These are phyloP conservation scores for Diaporthe eres DNA, from an alignment of 2,329 filamentous ascomycete genomes.

Conservation along the genomic window DNA sequence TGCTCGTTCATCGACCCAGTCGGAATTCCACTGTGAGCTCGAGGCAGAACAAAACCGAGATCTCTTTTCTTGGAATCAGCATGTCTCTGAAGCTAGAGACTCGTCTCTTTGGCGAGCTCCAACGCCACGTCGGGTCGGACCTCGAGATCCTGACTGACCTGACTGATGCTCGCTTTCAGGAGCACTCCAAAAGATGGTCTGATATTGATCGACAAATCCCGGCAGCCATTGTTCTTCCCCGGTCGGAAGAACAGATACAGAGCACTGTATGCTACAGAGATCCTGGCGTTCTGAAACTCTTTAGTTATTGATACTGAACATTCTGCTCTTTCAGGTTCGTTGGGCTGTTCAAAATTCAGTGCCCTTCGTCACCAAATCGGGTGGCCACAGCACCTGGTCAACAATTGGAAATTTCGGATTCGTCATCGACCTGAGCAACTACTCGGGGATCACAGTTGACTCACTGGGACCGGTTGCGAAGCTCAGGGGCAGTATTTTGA, in stretches of 20 bases:
- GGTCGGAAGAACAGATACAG: conserved; percentile 33
- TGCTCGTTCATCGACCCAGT: neutral
- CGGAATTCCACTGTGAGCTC: neutral
- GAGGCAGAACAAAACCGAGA: no score
- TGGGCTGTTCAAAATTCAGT: conserved; percentile 27
- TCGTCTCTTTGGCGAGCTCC: conserved; percentile 18
- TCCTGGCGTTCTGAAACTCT: no score
- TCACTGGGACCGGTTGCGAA: conserved; percentile 24
- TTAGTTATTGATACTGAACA: neutral
- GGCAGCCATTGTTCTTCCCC: conserved; percentile 29
- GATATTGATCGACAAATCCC: conserved; percentile 27
- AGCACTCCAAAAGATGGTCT: conserved; percentile 32
- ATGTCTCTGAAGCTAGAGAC: conserved; percentile 6
- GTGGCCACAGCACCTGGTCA: conserved; percentile 37
- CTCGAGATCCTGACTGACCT: conserved; percentile 19
- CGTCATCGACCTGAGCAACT: conserved; percentile 27
- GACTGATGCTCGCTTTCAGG: conserved; percentile 13
- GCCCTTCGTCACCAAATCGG: conserved; percentile 34
- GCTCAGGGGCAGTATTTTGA: conserved; percentile 39
- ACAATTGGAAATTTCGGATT: conserved; percentile 24
- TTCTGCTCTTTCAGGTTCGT: neutral
- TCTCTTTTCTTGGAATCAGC: neutral
- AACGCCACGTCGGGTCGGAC: neutral
- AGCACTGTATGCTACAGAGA: neutral
- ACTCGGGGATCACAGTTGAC: conserved; percentile 21